Evolutionary conservation across 495 filamentous ascomycete genomes (phyloP).

Genomic region (Penicillium pulvis): DNA sequence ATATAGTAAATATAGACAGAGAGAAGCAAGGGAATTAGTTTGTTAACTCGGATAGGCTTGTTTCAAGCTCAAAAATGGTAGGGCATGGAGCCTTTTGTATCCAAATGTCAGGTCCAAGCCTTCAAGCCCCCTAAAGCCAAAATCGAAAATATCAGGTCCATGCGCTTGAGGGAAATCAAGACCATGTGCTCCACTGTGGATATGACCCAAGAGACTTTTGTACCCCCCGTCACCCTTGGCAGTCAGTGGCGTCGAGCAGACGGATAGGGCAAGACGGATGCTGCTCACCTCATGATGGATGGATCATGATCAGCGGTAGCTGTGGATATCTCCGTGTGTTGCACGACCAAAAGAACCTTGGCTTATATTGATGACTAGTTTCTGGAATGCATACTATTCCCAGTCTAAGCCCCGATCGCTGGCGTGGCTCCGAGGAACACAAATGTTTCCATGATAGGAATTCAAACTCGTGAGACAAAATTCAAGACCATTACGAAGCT

Average conservation of each 20-base stretch:
- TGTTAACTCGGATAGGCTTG: neutral
- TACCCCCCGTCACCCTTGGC: conserved; percentile 21
- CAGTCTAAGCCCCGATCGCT: conserved; percentile 7
- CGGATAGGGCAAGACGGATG: conserved; percentile 18
- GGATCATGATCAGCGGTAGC: conserved; percentile 8
- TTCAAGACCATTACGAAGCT: conserved; percentile 8
- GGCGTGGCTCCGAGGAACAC: neutral
- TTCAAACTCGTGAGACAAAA: neutral
- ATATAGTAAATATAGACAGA: conserved; percentile 9
- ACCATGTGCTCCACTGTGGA: conserved; percentile 33
- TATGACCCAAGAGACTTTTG: conserved; percentile 21
- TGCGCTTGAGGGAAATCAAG: conserved; percentile 20
- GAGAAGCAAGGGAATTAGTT: conserved; percentile 1
- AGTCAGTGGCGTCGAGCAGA: conserved; percentile 21
- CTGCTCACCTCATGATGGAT: conserved; percentile 15
- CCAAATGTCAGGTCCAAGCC: conserved; percentile 10
- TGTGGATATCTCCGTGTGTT: neutral
- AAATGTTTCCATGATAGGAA: neutral
- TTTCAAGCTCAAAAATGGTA: conserved; percentile 1
- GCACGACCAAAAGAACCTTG: neutral
- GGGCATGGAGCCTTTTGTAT: conserved; percentile 21
- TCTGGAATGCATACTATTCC: conserved; percentile 2
- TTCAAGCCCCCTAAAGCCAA: conserved; percentile 5
- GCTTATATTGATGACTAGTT: conserved; percentile 6
- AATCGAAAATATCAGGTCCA: conserved; percentile 16